Evolutionary conservation across 768 basidiomycete genomes (phyloP), one percentile per base, ranked within the genome.

Genomic region (Termitomyces eurrhizus): DNA sequence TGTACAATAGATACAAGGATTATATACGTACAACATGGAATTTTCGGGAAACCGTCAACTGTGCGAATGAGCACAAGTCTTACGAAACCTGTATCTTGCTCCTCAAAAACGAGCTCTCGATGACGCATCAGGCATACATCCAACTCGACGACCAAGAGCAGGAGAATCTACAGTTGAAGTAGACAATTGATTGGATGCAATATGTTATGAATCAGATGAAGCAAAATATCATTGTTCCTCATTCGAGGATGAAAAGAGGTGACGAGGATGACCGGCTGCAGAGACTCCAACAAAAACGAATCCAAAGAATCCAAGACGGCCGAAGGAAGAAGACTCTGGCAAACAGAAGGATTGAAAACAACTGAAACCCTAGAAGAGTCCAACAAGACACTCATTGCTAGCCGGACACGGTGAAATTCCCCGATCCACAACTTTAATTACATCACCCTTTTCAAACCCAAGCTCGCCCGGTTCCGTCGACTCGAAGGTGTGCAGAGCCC

Each of bases 161-260:
- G 67, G 93, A 95, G 78, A 98, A 97, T 68, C 70, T 96, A 65
- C 74, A 93, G 68, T 79, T 98, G 62, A 96, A 96, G 70, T 95
- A 98, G 78, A 97, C 95, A 1, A 98, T 98, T 65, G 95, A 97
- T 70, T 83, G 94, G 51, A 88, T 97, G 84, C 82, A 92, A 35
- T 96, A 89, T 64, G 95, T 97, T 67, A 85, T 98, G 81, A 95
- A 98, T 66, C 93, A 95, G 73, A 84, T 96, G 80, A 81, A 93
- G 44, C 84, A 76, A 55, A 75, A 72, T 51, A 75, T 78, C 6
- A 70, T 74, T 42, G 73, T 67, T 44, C 68, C 70, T 12, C 76
- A 74, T 14, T n/a, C n/a, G n/a, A n/a, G n/a, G n/a, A n/a, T n/a
- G n/a, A n/a, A n/a, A n/a, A n/a, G n/a, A n/a, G n/a, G n/a, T n/a